A percentile compares a stretch with the other conserved stretches of the same genome.
Evolutionary conservation across 768 basidiomycete species (phyloP).

Genomic region (Pisolithus marmoratus): DNA sequence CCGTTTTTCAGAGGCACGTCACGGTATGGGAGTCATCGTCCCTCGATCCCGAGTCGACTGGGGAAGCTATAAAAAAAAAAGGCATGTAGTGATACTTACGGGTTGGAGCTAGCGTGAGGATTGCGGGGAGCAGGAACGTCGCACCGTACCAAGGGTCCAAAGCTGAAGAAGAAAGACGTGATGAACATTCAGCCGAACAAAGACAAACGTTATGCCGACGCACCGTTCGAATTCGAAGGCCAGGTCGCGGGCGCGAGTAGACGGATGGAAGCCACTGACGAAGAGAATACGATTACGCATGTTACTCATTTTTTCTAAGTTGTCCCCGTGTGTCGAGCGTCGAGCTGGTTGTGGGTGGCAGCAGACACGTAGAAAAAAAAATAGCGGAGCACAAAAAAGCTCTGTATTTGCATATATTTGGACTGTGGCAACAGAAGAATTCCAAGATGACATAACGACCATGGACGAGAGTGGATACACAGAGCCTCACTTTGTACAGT

Average conservation of each 20-base stretch:
- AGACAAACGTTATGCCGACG: constrained; percentile 9
- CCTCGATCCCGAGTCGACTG: constrained; percentile 34
- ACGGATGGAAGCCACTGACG: constrained; percentile 78
- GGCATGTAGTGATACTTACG: constrained; percentile 56
- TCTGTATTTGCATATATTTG: constrained; percentile 28
- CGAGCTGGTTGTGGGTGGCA: constrained; percentile 19
- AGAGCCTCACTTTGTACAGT: too few relatives aligned
- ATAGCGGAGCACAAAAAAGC: constrained; percentile 27
- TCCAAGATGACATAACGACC: too few relatives aligned
- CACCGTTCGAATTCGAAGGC: constrained; percentile 87
- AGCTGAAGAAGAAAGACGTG: constrained; percentile 40
- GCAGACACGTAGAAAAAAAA: constrained; percentile 10
- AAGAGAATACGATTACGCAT: constrained; percentile 62
- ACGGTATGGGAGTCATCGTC: constrained; percentile 19
- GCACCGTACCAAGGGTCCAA: constrained; percentile 78
- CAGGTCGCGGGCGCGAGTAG: constrained; percentile 78
- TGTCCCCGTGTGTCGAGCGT: background rate
- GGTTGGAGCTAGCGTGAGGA: constrained; percentile 65
- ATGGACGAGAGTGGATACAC: too few relatives aligned
- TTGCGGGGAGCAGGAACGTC: constrained; percentile 87
- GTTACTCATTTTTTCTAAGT: background rate
- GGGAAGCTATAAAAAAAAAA: constrained; percentile 10
- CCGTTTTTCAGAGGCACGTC: constrained; percentile 21
- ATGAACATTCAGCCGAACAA: constrained; percentile 1
- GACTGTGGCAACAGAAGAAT: constrained; percentile 26